Evolutionary conservation across 2,329 filamentous ascomycete species (phyloP).

Genomic region (Dichotomopilus funicola): DNA sequence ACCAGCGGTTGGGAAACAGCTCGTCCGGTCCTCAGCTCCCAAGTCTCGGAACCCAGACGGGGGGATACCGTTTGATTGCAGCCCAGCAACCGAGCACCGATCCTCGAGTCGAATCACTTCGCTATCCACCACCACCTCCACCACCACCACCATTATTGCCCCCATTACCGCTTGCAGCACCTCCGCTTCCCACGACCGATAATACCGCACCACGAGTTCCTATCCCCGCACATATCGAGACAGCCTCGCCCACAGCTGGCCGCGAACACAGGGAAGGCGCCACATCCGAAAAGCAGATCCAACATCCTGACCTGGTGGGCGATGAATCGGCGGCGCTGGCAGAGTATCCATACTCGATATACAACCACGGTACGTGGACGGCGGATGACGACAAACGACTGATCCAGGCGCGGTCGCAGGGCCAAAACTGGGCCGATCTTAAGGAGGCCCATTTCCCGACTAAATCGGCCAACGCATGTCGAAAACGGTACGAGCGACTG

Average conservation of each 20-base stretch:
- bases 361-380: constrained; percentile 24
- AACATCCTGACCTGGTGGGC: not conserved
- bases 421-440: constrained; percentile 22
- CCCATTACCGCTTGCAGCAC: not conserved
- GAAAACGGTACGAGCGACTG: constrained; percentile 24
- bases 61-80: constrained; percentile 3
- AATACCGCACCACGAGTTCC: not conserved
- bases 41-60: not conserved
- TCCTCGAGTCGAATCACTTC: not conserved
- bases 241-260: too few species aligned
- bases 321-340: constrained; percentile 5
- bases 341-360: constrained; percentile 18
- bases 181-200: not conserved
- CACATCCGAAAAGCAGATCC: too few species aligned
- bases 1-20: not conserved
- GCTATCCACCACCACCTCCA: not conserved
- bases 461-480: constrained; percentile 25
- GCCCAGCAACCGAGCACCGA: not conserved
- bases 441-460: constrained; percentile 19
- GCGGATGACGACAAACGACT: constrained; percentile 20
- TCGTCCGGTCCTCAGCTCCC: not conserved
- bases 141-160: too few species aligned
- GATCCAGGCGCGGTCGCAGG: constrained; percentile 18
- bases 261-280: too few species aligned
- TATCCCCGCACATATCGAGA: too few species aligned